Base-by-base conservation (phyloP, 768 basidiomycete species). In the Termitomyces heimii region DNA sequence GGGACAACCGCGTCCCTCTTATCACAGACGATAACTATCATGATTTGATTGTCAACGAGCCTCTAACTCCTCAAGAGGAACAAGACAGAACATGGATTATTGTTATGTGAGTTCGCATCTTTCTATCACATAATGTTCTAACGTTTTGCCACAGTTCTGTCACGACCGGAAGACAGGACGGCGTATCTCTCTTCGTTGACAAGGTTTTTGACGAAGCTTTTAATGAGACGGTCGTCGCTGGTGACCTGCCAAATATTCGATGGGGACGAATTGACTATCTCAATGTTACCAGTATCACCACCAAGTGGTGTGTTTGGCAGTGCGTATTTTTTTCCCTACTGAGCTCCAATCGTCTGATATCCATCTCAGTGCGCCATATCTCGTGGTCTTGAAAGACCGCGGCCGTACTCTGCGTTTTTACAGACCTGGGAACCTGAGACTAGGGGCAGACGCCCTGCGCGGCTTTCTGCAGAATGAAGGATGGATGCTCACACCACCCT, bases 231-330 rank as follows among this genome's bases (percentile, higher is more conserved):
- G 53, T 81, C 34, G 67, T 81, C 14, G 79, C 77, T 22, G 79
- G 77, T 10, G 89, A 88, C 67, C 71, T 91, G 18, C 84, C 83
- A 3, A 68, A 90, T 65, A 80, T 94, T 56, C 84, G 82, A 56
- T 95, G 88, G 81, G 94, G 83, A 51, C 84, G 94, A 59, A 83
- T 96, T 57, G 92, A 95, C 74, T 96, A 94, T 70, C 73, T 93
- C 61, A 85, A 87, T 60, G 92, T 94, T 60, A 93, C 90, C 4
- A 72, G 77, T 53, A 70, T 94, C 56, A 94, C 92, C 56, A 92
- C 92, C 2, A 88, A 88, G 66, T 96, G 94, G 94, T 75, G 69
- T 35, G 69, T 95, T 48, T 94, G 92, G 90, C 80, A 82, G 94
- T 94, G 67, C 58, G 84, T 79, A 28, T 62, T 18, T 61, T 52